Conservation (phyloP, 495 filamentous ascomycete species). For the Chaetomium tenue region DNA sequence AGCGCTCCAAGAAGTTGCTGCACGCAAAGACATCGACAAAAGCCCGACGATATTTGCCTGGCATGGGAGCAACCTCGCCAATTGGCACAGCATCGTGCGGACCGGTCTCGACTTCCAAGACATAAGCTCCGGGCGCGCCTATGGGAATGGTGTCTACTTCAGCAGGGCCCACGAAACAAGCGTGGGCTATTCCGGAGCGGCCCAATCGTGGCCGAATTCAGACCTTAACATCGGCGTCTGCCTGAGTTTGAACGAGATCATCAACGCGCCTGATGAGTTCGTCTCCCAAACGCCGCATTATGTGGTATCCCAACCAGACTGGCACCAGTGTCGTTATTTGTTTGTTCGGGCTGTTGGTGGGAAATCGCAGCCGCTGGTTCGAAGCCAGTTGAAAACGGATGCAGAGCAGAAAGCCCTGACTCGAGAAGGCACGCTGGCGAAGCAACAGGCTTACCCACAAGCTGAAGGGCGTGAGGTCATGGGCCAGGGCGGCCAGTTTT, state of each 20-base stretch:
- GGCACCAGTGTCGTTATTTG: constrained; percentile 90
- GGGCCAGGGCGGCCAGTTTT: not conserved
- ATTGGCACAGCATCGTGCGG: constrained; percentile 91
- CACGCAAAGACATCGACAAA: constrained; percentile 35
- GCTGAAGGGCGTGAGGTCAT: constrained; percentile 13
- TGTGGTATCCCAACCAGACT: constrained; percentile 75
- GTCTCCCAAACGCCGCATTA: constrained; percentile 55
- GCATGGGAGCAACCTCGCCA: constrained; percentile 72
- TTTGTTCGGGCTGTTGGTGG: constrained; percentile 54
- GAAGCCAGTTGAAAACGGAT: not conserved
- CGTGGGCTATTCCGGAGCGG: constrained; percentile 48
- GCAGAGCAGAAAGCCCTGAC: not conserved
- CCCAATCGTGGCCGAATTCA: constrained; percentile 61
- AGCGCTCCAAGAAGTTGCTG: constrained; percentile 53
- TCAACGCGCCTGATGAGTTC: constrained; percentile 70
- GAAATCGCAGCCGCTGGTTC: not conserved
- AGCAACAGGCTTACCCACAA: constrained; percentile 6
- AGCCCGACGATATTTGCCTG: constrained; percentile 78
- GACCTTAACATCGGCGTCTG: constrained; percentile 55
- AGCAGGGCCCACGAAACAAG: constrained; percentile 58
- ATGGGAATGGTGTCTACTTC: constrained; percentile 81
- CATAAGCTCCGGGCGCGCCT: constrained; percentile 62
- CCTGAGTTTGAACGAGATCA: constrained; percentile 83
- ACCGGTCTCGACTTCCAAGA: constrained; percentile 73
- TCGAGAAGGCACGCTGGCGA: no score